Evolutionary conservation across 208 protist species (phyloP).

Genomic region (Trypanosoma rangeli): DNA sequence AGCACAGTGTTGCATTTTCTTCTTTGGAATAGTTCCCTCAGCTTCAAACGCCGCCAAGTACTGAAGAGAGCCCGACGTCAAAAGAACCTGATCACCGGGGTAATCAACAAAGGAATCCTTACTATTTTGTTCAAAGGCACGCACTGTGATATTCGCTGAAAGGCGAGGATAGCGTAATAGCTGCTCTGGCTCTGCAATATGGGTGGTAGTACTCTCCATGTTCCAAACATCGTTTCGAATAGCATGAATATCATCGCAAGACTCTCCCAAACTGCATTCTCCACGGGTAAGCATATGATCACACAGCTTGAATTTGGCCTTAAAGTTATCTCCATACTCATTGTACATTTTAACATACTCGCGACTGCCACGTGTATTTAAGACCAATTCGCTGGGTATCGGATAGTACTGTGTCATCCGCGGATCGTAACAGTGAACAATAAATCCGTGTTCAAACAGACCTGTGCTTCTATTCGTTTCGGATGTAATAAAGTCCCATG

Average conservation of each 20-base stretch:
- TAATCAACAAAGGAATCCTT: constrained; percentile 53
- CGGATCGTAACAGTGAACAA: constrained; percentile 71
- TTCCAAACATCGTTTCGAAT: constrained; percentile 40
- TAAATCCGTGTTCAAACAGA: constrained; percentile 61
- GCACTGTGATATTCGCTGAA: constrained; percentile 48
- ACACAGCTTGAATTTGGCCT: constrained; percentile 76
- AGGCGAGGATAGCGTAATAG: constrained; percentile 59
- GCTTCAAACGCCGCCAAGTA: constrained; percentile 59
- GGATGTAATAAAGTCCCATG: constrained; percentile 59
- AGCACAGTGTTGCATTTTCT: constrained; percentile 85
- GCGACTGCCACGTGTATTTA: constrained; percentile 54
- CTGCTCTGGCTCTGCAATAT: constrained; percentile 49
- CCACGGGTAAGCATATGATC: constrained; percentile 34
- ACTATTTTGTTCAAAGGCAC: constrained; percentile 78
- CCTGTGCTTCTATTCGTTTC: constrained; percentile 32
- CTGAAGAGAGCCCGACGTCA: constrained; percentile 63
- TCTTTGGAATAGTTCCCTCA: constrained; percentile 34
- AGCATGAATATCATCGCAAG: constrained; percentile 67
- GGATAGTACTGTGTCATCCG: constrained; percentile 70
- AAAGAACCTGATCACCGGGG: constrained; percentile 59
- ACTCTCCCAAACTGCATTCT: constrained; percentile 40
- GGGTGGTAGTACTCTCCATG: constrained; percentile 55
- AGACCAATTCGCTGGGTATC: constrained; percentile 65
- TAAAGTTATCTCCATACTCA: constrained; percentile 85
- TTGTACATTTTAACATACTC: constrained; percentile 83